phyloP scores from a whole-genome alignment of 192 early-diverging fungal species.

The Coemansia sp. region DNA sequence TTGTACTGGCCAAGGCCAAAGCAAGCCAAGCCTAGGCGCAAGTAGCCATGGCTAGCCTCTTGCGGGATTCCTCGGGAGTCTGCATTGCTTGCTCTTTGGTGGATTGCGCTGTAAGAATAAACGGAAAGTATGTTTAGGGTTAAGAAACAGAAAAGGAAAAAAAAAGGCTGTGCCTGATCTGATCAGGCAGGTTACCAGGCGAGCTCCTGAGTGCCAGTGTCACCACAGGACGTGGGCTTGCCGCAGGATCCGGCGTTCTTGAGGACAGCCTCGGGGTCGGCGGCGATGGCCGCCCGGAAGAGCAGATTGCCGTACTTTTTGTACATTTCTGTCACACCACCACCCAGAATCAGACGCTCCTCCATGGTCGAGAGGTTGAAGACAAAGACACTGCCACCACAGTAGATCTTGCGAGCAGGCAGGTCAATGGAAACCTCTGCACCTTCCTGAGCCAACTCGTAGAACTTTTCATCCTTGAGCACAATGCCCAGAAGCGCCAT shows the following conservation, averaged over 20 bases:
- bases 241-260: constrained; percentile 51
- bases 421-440: too few relatives aligned
- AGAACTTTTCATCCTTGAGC: constrained; percentile 72
- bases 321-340: constrained; percentile 80
- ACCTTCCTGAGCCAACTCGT: too few relatives aligned
- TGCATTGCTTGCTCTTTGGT: constrained; percentile 9
- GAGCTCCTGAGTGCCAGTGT: constrained; percentile 43
- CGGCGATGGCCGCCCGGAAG: constrained; percentile 71
- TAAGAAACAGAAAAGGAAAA: constrained; percentile 4
- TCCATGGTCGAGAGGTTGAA: constrained; percentile 72
- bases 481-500: constrained; percentile 77
- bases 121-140: not conserved
- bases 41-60: constrained; percentile 68
- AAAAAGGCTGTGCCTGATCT: not conserved
- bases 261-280: constrained; percentile 56
- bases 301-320: constrained; percentile 70
- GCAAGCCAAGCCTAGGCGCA: constrained; percentile 90
- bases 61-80: constrained; percentile 19
- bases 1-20: constrained; percentile 82
- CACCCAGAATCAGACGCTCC: constrained; percentile 69
- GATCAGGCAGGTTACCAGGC: constrained; percentile 39
- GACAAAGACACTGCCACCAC: constrained; percentile 57
- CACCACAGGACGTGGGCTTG: constrained; percentile 45
- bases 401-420: constrained; percentile 63
- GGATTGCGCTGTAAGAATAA: constrained; percentile 5